Evolutionary conservation across 2,329 filamentous ascomycete species (phyloP), one percentile per base, ranked within the genome.

Genomic region (Aspergillus tamarii): DNA sequence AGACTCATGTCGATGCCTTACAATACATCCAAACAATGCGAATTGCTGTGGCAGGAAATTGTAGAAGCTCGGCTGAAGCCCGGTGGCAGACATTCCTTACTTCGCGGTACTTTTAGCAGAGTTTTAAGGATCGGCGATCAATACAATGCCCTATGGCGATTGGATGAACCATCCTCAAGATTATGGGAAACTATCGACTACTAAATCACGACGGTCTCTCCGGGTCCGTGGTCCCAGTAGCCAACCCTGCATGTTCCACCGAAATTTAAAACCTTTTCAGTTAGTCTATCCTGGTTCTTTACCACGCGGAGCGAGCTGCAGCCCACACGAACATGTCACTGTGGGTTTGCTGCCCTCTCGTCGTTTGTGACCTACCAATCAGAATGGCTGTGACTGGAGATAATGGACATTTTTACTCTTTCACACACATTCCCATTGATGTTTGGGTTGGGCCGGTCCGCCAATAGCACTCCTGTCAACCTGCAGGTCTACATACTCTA

Each of bases 401-500:
- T 39, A 23, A 26, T 39, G 14, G 16, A 39, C 52, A 55, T 36
- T 55, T 55, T 39, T 55, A 30, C 19, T 5, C 32, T 55, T 23
- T 19, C 30, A 14, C 46, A 56, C 52, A 57, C 61, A 65, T 65
- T 63, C 63, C 61, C 41, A 34, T 45, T 39, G 56, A n/a, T 34
- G 30, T 39, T 57, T 57, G 36, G 50, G 30, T 54, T 63, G 28
- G 43, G 30, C 28, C 26, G 34, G 52, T 61, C 52, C 55, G 34
- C 63, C 61, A 67, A 65, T 65, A 28, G 36, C 28, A 45, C 41
- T 59, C 46, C 36, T 46, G 59, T 64, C 63, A 63, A 34, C 58
- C 41, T 59, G 58, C 59, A 59, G 30, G 60, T 67, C 32, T 30
- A 61, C 64, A 67, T 69, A 59, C 60, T 62, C 64, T 48, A 56